These are phyloP conservation scores for Meredithiella fracta DNA, from an alignment of 2,329 filamentous ascomycete genomes.

Conservation along the genomic window DNA sequence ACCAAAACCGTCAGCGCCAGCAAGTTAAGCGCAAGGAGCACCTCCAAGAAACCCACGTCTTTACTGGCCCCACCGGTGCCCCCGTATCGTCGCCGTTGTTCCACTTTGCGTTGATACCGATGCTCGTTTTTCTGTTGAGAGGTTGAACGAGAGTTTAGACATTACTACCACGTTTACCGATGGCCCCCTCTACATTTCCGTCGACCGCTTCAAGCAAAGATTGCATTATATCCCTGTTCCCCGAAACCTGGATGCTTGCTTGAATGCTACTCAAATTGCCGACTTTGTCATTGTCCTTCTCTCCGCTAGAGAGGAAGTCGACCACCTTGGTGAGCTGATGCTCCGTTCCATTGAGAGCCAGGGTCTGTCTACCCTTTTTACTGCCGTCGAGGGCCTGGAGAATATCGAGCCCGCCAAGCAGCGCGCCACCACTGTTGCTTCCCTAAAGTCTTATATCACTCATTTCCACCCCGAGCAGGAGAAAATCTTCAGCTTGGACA, in stretches of 20 bases:
- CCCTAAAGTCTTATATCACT: slow-evolving; percentile 79
- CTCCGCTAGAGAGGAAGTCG: slow-evolving; percentile 68
- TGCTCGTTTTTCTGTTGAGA: slow-evolving; percentile 46
- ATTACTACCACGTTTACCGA: slow-evolving; percentile 48
- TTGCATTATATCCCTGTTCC: slow-evolving; percentile 67
- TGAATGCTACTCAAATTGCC: slow-evolving; percentile 75
- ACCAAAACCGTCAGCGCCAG: slow-evolving; percentile 84
- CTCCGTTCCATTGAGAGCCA: slow-evolving; percentile 81
- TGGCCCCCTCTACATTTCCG: slow-evolving; percentile 42
- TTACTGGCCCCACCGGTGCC: slow-evolving; percentile 71
- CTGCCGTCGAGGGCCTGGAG: slow-evolving; percentile 65
- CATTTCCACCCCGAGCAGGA: slow-evolving; percentile 90
- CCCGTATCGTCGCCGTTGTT: slow-evolving; percentile 74
- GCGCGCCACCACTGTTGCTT: slow-evolving; percentile 57
- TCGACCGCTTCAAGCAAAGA: slow-evolving; percentile 91
- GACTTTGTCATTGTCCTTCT: slow-evolving; percentile 84
- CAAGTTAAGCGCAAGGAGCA: slow-evolving; percentile 71
- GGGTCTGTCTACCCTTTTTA: slow-evolving; percentile 83
- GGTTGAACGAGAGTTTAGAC: slow-evolving; percentile 65
- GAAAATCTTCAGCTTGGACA: slow-evolving; percentile 78
- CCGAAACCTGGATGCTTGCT: slow-evolving; percentile 55
- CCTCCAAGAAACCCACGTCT: slow-evolving; percentile 61
- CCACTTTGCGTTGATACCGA: slow-evolving; percentile 64
- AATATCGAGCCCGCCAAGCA: slow-evolving; percentile 66
- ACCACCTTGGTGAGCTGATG: slow-evolving; percentile 68